Base-by-base conservation (phyloP, 371 early-diverging fungal genomes). In the Mortierella polycephala region DNA sequence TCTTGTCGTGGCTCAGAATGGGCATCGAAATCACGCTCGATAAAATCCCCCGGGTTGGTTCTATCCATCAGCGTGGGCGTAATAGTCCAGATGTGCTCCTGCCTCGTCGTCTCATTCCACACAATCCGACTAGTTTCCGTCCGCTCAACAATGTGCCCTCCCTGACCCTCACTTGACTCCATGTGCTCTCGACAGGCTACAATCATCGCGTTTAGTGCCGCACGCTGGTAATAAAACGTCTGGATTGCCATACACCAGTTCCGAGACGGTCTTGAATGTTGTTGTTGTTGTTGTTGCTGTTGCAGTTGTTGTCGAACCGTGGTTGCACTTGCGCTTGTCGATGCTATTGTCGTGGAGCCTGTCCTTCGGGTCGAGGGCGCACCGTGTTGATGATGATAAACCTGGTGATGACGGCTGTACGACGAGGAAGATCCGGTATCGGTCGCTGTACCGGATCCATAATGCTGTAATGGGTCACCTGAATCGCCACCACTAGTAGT, bases 71-170 rank as follows among this genome's bases (percentile, higher is more conserved):
- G 13, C 8, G 68, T 56, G 8, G 71, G 60, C 0, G 64, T 64
- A 18, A 76, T 50, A 1, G 58, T 60, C 77, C 77, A 76, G 50
- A 71, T 64, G 10, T 60, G 50, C 45, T 71, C 71, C 42, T 62
- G 56, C 1, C 56, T 50, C 30, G 60, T 66, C n/a, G 59, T 30
- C 4, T 59, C 64, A 46, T 76, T 76, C 71, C 71, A 76, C 20
- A 71, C 51, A 10, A 67, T 67, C 9, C 64, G 61, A 3, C 42
- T 55, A 0, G 61, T 51, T 0, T 59, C 60, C 0, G 60, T 40
- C 12, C 14, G 21, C 46, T 67, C 67, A 14, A 76, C n/a, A 12
- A 76, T 20, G 1, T 5, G 7, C 1, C 53, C 49, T 2, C 57
- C 56, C 12, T 69, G 62, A 10, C 59, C 63, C 13, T 60, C 63